A percentile compares a stretch with the other conserved stretches of the same genome.
phyloP scores from a whole-genome alignment of 495 filamentous ascomycete genomes.

The Xylaria scruposa region DNA sequence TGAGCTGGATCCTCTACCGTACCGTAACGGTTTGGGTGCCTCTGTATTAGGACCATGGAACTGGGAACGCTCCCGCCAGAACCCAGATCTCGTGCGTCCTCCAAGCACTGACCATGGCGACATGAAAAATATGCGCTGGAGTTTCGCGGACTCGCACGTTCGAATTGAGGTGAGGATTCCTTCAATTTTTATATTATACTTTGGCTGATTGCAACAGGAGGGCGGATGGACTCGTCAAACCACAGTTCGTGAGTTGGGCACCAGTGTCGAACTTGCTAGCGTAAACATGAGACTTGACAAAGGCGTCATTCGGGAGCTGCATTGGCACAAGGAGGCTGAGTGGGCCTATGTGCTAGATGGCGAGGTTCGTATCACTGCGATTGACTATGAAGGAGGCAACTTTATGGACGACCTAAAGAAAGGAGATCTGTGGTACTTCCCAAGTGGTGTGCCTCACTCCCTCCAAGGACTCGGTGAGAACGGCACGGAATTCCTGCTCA shows the following conservation, averaged over 20 bases:
- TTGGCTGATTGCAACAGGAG: conserved; percentile 51
- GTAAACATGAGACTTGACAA: conserved; percentile 73
- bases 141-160: conserved; percentile 70
- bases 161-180: conserved; percentile 62
- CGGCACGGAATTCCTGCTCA: conserved; percentile 73
- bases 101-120: conserved; percentile 70
- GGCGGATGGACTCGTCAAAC: conserved; percentile 74
- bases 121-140: conserved; percentile 70
- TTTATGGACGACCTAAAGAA: conserved; percentile 74
- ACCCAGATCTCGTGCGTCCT: conserved; percentile 68
- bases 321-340: conserved; percentile 77
- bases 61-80: conserved; percentile 64
- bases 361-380: conserved; percentile 64
- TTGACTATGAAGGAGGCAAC: conserved; percentile 71
- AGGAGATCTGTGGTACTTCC: conserved; percentile 79
- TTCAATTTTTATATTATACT: background rate
- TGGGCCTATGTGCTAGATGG: conserved; percentile 72
- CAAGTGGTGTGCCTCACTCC: conserved; percentile 72
- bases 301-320: conserved; percentile 73
- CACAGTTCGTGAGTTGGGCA: conserved; percentile 64
- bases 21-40: conserved; percentile 68
- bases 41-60: conserved; percentile 72
- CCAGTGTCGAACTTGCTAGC: conserved; percentile 66
- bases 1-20: conserved; percentile 66
- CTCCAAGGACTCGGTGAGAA: conserved; percentile 70